Percentiles rank a stretch among this genome's conserved stretches.
Evolutionary conservation across 805 yeast genomes (phyloP).

Genomic region (Zygotorulaspora sp.): DNA sequence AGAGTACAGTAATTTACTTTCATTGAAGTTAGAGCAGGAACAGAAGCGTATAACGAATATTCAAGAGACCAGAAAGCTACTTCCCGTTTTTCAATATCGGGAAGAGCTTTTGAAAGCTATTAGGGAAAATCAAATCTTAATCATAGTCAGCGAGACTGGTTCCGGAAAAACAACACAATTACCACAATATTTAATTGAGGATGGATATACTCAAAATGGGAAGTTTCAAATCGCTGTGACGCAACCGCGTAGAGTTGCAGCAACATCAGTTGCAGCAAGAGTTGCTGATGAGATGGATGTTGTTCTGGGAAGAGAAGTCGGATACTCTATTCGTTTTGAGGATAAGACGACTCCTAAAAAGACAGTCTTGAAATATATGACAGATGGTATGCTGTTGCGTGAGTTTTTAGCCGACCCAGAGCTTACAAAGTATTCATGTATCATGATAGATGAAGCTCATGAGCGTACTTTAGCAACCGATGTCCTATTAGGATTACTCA

Average conservation of each 20-base stretch:
- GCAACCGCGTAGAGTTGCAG: slow-evolving; percentile 95
- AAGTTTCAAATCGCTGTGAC: slow-evolving; percentile 75
- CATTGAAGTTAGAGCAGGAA: slow-evolving; percentile 25
- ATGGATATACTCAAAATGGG: slow-evolving; percentile 60
- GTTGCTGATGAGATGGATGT: slow-evolving; percentile 88
- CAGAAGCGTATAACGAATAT: slow-evolving; percentile 33
- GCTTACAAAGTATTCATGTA: slow-evolving; percentile 62
- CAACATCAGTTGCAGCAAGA: slow-evolving; percentile 82
- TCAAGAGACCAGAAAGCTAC: slow-evolving; percentile 52
- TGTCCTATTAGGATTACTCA: slow-evolving; percentile 69
- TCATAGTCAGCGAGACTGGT: slow-evolving; percentile 84
- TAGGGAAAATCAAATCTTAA: slow-evolving; percentile 56
- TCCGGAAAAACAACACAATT: slow-evolving; percentile 94
- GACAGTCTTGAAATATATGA: slow-evolving; percentile 81
- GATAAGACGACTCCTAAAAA: slow-evolving; percentile 54
- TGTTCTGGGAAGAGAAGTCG: slow-evolving; percentile 80
- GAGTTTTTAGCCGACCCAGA: slow-evolving; percentile 79
- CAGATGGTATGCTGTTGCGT: slow-evolving; percentile 91
- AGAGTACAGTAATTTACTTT: slow-evolving; percentile 25
- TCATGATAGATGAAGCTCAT: slow-evolving; percentile 96
- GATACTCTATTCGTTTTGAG: slow-evolving; percentile 85
- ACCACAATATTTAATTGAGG: slow-evolving; percentile 82
- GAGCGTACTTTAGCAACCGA: slow-evolving; percentile 95
- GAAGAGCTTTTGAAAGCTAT: slow-evolving; percentile 58
- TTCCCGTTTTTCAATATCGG: slow-evolving; percentile 72